These are phyloP conservation scores for Ophiostoma himal-ulmi DNA, from an alignment of 2,329 filamentous ascomycete genomes.

Conservation along the genomic window DNA sequence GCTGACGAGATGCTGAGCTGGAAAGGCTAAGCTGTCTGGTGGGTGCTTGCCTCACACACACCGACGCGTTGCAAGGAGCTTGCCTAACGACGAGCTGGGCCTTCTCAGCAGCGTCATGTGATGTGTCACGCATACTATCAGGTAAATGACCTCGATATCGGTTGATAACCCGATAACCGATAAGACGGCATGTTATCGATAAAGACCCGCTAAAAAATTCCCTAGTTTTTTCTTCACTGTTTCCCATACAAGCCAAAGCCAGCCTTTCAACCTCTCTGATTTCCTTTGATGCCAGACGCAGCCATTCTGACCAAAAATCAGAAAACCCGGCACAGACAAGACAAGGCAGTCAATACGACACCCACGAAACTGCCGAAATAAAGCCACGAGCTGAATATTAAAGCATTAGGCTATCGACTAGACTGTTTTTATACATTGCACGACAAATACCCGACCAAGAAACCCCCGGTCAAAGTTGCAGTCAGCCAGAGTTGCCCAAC, in stretches of 20 bases:
- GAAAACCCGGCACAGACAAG: not conserved
- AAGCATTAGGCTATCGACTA: not conserved
- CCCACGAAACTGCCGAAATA: not conserved
- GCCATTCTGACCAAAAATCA: not conserved
- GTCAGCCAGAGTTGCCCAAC: not conserved
- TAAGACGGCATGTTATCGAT: slow-evolving; percentile 20
- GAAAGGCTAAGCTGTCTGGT: slow-evolving; percentile 17
- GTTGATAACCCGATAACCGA: not conserved
- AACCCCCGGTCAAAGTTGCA: not conserved
- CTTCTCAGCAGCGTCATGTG: slow-evolving; percentile 15
- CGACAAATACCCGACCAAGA: not conserved
- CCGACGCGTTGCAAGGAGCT: slow-evolving; percentile 35
- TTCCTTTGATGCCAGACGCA: not conserved
- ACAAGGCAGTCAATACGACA: slow-evolving; percentile 25
- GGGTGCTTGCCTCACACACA: slow-evolving; percentile 28
- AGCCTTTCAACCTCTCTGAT: not conserved
- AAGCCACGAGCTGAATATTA: not conserved
- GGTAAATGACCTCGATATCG: no score
- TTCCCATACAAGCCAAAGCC: slow-evolving; percentile 9
- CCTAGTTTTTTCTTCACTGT: slow-evolving; percentile 20
- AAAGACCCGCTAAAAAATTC: slow-evolving; percentile 19
- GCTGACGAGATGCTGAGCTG: slow-evolving; percentile 25
- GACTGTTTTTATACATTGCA: not conserved
- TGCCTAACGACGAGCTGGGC: slow-evolving; percentile 31
- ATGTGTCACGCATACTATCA: not conserved